Base-by-base conservation (phyloP, 192 early-diverging fungal species). In the Coemansia erecta region DNA sequence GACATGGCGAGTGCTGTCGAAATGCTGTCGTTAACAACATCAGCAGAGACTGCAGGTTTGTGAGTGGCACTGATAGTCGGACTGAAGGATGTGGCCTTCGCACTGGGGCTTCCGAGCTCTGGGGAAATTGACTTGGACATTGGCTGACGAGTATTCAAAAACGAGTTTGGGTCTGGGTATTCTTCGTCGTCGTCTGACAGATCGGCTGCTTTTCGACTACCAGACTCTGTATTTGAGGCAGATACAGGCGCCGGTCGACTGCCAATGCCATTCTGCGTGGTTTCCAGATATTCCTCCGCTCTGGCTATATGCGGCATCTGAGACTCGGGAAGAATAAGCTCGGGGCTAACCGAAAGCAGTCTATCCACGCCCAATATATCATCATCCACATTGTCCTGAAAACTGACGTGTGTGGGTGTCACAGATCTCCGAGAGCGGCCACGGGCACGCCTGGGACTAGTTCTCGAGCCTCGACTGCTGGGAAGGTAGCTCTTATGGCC, bases 111-210 rank as follows among this genome's bases (percentile, higher is more conserved):
- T 45, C 24, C 19, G 19, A 61, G 51, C 51, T 52, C 51, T 39
- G 60, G 50, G 2, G 60, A 53, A n/a, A 21, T n/a, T 15, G 60
- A 61, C 44, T 24, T 46, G 22, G 48, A 50, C 23, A 50, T 50
- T 24, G 48, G 2, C 23, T 13, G 17, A 11, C 19, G 23, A 18
- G 23, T 7, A 24, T 12, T 24, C 7, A 71, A 44, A 2, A 61
- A 41, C 4, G 6, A 21, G 14, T 37, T 22, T 12, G 72, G 57
- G 12, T 68, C 66, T 1, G 61, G 66, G 11, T 61, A 68, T 37
- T 37, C 35, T 11, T 37, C 35, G 35, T 37, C 35, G 35, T 37
- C 35, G 35, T 37, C 62, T 8, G 62, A 56, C 33, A 47, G 42
- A 13, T 54, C 53, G 18, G 48, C n/a, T 18, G 7, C n/a, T 8